Evolutionary conservation across 257 asterid species (phyloP).

Genomic region (Haberlea rhodopensis): DNA sequence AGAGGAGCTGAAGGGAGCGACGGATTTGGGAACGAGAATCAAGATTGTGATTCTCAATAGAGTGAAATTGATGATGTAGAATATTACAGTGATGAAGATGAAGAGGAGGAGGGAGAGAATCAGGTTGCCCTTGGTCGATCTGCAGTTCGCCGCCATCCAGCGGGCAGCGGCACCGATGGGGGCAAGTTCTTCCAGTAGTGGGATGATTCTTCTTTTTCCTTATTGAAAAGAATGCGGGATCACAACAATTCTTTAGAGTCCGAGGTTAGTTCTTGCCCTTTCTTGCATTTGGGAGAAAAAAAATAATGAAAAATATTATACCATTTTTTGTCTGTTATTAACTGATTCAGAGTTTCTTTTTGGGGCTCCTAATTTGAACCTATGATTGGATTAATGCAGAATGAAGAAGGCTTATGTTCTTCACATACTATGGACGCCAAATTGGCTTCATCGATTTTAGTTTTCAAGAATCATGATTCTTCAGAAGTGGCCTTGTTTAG

Average conservation of each 20-base stretch:
- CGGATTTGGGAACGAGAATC: too few species aligned
- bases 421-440: constrained; percentile 15
- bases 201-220: too few species aligned
- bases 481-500: too few species aligned
- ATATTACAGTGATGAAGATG: constrained; percentile 22
- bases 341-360: too few species aligned
- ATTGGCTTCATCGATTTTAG: not conserved
- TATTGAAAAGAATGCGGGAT: too few species aligned
- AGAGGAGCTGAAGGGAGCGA: not conserved
- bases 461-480: constrained; percentile 19
- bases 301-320: too few species aligned
- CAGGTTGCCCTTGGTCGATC: constrained; percentile 33
- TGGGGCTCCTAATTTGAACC: too few species aligned
- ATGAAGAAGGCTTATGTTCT: constrained; percentile 39
- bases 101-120: too few species aligned
- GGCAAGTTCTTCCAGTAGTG: too few species aligned
- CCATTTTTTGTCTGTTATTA: too few species aligned
- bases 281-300: too few species aligned
- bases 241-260: constrained; percentile 17
- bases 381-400: constrained; percentile 27
- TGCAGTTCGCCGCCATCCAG: constrained; percentile 15
- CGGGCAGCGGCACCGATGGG: constrained; percentile 15
- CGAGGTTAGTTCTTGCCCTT: constrained; percentile 35
- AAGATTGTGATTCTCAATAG: constrained; percentile 23
- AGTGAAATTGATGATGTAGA: constrained; percentile 18